Base-by-base conservation (phyloP, 352 stramenopile genomes). In the Phytopythium ostracodes region DNA sequence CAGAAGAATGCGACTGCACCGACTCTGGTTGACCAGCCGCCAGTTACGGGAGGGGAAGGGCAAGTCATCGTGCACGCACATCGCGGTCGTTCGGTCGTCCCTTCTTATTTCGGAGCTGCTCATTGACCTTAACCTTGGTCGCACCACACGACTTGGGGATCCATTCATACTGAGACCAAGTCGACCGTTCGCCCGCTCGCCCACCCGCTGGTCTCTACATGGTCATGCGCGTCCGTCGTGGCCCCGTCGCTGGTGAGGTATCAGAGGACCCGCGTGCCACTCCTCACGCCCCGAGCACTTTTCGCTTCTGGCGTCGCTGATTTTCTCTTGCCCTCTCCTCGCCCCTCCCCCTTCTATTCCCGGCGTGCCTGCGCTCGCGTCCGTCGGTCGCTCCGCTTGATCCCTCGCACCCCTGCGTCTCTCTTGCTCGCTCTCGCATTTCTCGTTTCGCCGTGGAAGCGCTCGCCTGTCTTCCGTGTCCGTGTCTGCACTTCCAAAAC, bases 381-480 rank as follows among this genome's bases (percentile, higher is more conserved):
- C 27, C 42, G 42, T 49, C 42, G 42, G 20, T 44, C 40, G 40
- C 42, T 20, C 20, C 1, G 8, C 38, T 25, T 49, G 42, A 24
- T 49, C 42, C 42, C 42, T 47, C 17, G 44, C 46, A 27, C 46
- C 46, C 24, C 46, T 52, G 46, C 47, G 47, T 54, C 47, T 54
- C 47, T 54, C 47, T 54, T 54, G 47, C 17, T 6, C 47, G 47
- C 15, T 49, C 15, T 49, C 5, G 18, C 47, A 54, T 38, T 54
- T 38, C 47, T 36, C 25, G 47, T 38, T 25, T 54, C 47, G 47
- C 47, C 47, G 25, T 9, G 46, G 46, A 53, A 35, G 24, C 24
- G 42, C 42, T 49, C 42, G 10, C 20, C n/a, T 17, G 42, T 20
- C 25, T 49, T 15, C 22, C 25, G 46, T 11, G n/a, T n/a, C 38